Evolutionary conservation across 306 rosid genomes (phyloP).

Genomic region (Datisca glomerata): DNA sequence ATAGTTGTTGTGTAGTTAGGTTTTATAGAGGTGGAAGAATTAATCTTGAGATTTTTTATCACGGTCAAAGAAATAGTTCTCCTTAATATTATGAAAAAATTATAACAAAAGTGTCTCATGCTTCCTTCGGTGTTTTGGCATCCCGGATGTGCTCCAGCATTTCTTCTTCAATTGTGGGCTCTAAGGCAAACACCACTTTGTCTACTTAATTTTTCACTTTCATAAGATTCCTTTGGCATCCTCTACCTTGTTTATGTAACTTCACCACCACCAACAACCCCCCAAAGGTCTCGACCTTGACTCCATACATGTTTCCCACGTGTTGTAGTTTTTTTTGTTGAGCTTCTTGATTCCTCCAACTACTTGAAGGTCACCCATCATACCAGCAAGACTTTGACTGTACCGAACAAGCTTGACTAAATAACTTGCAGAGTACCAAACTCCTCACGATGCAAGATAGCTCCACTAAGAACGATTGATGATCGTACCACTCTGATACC

Average conservation of each 20-base stretch:
- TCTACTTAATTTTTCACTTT: slow-evolving; percentile 6
- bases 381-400: no score
- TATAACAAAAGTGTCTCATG: not conserved
- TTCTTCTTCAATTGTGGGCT: slow-evolving; percentile 2
- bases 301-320: not conserved
- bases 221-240: no score
- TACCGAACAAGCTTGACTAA: no score
- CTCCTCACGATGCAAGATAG: no score
- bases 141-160: not conserved
- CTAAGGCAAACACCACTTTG: not conserved
- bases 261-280: not conserved
- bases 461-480: not conserved
- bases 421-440: no score
- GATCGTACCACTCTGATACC: not conserved
- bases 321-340: not conserved
- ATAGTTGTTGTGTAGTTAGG: no score
- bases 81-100: not conserved
- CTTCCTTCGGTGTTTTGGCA: slow-evolving; percentile 4
- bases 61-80: no score
- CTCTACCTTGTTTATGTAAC: not conserved
- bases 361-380: slow-evolving; percentile 1
- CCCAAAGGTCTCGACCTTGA: slow-evolving; percentile 6
- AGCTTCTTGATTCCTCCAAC: slow-evolving; percentile 6
- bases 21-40: no score
- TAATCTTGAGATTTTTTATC: no score